Percentiles rank a stretch among this genome's conserved stretches.
Conservation (phyloP, 371 early-diverging fungal genomes). For the Actinomucor elegans region DNA sequence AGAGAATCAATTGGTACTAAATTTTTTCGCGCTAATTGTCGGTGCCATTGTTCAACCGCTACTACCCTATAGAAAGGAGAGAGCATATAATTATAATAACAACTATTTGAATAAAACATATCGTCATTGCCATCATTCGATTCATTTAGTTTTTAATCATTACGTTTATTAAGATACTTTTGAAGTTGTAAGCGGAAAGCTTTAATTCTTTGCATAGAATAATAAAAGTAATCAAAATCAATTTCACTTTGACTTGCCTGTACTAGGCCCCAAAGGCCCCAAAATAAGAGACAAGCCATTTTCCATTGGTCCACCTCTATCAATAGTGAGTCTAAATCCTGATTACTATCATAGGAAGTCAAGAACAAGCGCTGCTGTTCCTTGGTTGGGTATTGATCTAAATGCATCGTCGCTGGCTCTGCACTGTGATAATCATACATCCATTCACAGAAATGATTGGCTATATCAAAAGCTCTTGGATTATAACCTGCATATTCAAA, state of each 20-base stretch:
- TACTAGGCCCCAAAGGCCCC: constrained; percentile 87
- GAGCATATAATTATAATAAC: too few species aligned
- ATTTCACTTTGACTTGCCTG: constrained; percentile 77
- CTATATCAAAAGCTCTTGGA: constrained; percentile 81
- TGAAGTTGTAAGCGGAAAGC: constrained; percentile 44
- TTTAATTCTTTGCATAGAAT: constrained; percentile 63
- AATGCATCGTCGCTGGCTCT: constrained; percentile 51
- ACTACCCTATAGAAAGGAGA: too few species aligned
- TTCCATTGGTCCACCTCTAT: constrained; percentile 52
- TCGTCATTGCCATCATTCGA: too few species aligned
- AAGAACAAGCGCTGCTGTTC: constrained; percentile 62
- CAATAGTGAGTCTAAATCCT: constrained; percentile 23
- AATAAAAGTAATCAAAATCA: constrained; percentile 80
- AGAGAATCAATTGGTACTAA: too few species aligned
- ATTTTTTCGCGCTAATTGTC: too few species aligned
- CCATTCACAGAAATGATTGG: constrained; percentile 92
- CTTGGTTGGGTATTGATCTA: constrained; percentile 54
- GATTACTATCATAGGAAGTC: constrained; percentile 54
- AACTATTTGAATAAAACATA: too few species aligned
- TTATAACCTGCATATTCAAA: constrained; percentile 90
- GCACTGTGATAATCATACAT: constrained; percentile 76
- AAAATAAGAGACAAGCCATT: constrained; percentile 69
- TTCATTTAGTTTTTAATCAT: too few species aligned
- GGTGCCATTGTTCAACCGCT: too few species aligned
- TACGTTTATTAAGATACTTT: too few species aligned